Evolutionary conservation across 176 grass and related monocot genomes (phyloP).

Genomic region (Elaeis guineensis): DNA sequence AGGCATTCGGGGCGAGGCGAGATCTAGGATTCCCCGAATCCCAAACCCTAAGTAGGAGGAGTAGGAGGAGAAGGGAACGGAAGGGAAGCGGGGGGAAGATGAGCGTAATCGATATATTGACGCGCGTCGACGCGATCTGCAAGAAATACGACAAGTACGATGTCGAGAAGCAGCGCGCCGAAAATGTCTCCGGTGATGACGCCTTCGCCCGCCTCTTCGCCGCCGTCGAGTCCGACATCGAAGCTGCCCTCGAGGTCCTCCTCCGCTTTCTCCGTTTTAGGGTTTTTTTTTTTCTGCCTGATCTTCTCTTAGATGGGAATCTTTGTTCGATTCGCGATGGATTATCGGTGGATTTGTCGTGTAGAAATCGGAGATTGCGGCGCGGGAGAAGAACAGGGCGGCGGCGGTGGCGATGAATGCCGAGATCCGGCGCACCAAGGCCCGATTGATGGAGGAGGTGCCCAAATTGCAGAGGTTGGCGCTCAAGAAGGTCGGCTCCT

Average conservation of each 20-base stretch:
- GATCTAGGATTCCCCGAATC: too few species aligned
- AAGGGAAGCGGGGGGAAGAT: slow-evolving; percentile 16
- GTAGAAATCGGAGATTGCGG: slow-evolving; percentile 82
- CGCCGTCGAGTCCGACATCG: slow-evolving; percentile 77
- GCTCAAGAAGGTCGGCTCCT: slow-evolving; percentile 58
- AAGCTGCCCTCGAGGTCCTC: slow-evolving; percentile 52
- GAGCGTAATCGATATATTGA: slow-evolving; percentile 85
- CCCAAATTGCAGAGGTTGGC: slow-evolving; percentile 90
- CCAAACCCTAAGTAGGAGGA: neutral
- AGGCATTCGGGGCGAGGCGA: too few species aligned
- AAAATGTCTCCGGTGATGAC: slow-evolving; percentile 91
- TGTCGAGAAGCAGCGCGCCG: slow-evolving; percentile 62
- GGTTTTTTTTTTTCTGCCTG: neutral
- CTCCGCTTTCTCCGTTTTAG: neutral
- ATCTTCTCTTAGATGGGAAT: too few species aligned
- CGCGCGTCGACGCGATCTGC: slow-evolving; percentile 91
- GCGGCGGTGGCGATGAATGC: slow-evolving; percentile 72
- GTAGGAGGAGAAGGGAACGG: neutral
- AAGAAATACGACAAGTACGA: slow-evolving; percentile 99
- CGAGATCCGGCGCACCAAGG: slow-evolving; percentile 83
- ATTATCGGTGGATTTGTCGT: neutral
- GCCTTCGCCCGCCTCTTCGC: slow-evolving; percentile 82
- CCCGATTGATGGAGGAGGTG: slow-evolving; percentile 77
- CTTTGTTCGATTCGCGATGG: neutral
- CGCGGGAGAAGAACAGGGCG: slow-evolving; percentile 75